Percentiles rank a stretch among this genome's conserved stretches.
Conservation (phyloP, 768 basidiomycete species). For the Asterophora lycoperdoides region DNA sequence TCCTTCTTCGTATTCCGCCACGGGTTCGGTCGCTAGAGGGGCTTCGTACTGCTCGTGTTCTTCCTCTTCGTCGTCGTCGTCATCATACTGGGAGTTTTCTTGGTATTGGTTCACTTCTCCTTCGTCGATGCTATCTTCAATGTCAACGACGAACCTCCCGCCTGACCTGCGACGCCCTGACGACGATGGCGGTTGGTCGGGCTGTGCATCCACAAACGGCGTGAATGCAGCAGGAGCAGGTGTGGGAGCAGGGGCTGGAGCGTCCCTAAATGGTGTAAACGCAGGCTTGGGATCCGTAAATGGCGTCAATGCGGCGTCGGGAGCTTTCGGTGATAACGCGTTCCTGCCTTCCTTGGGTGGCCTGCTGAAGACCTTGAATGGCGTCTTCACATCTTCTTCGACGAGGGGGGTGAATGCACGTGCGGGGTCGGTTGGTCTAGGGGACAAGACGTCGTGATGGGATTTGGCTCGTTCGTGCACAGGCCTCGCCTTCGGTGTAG, state of each 20-base stretch:
- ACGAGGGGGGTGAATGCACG: slow-evolving; percentile 37
- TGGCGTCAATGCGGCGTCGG: slow-evolving; percentile 33
- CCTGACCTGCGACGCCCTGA: slow-evolving; percentile 12
- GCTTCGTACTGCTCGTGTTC: slow-evolving; percentile 32
- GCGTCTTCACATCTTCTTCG: slow-evolving; percentile 42
- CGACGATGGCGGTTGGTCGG: background rate
- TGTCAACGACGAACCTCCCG: slow-evolving; percentile 22
- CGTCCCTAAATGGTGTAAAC: slow-evolving; percentile 41
- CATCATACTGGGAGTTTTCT: slow-evolving; percentile 26
- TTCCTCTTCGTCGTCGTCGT: slow-evolving; percentile 25
- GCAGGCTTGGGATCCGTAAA: slow-evolving; percentile 31
- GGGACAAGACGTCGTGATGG: slow-evolving; percentile 28
- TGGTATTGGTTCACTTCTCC: slow-evolving; percentile 29
- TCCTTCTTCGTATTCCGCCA: slow-evolving; percentile 34
- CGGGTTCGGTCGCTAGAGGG: slow-evolving; percentile 22
- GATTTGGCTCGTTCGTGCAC: slow-evolving; percentile 44
- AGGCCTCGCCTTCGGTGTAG: slow-evolving; percentile 31
- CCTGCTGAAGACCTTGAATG: slow-evolving; percentile 69
- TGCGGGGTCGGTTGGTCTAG: slow-evolving; percentile 16
- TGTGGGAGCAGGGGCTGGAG: no score
- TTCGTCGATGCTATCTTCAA: slow-evolving; percentile 27
- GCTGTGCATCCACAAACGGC: slow-evolving; percentile 26
- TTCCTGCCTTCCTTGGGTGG: slow-evolving; percentile 53
- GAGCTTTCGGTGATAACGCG: slow-evolving; percentile 45
- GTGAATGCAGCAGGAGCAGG: slow-evolving; percentile 31